A percentile compares a stretch with the other conserved stretches of the same genome.
Evolutionary conservation across 768 basidiomycete species (phyloP).

Genomic region (Hericium erinaceus): DNA sequence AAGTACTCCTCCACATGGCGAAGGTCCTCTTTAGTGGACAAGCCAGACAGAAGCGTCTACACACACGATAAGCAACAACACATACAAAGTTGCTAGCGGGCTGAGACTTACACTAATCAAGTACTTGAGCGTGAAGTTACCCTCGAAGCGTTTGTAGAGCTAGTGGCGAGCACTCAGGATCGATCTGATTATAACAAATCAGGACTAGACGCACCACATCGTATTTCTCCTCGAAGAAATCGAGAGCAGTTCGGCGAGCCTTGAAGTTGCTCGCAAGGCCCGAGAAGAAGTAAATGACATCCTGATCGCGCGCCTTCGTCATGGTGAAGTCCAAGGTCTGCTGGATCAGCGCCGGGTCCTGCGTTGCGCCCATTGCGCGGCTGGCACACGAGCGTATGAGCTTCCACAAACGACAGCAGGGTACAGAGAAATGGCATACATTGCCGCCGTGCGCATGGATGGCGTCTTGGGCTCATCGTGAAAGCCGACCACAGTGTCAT

Average conservation of each 20-base stretch:
- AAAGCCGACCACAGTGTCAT: slow-evolving; percentile 58
- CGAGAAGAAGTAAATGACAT: slow-evolving; percentile 54
- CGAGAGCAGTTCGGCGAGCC: slow-evolving; percentile 42
- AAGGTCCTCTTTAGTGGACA: slow-evolving; percentile 2
- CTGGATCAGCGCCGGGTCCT: slow-evolving; percentile 45
- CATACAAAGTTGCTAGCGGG: background rate
- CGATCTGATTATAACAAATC: background rate
- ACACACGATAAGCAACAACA: background rate
- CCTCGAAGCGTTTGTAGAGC: slow-evolving; percentile 8
- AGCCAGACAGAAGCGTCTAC: background rate
- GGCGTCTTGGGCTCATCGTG: slow-evolving; percentile 70
- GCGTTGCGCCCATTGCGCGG: slow-evolving; percentile 52
- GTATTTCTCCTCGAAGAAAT: slow-evolving; percentile 66
- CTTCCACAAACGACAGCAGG: background rate
- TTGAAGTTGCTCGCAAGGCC: slow-evolving; percentile 48
- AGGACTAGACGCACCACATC: slow-evolving; percentile 35
- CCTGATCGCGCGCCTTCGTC: slow-evolving; percentile 46
- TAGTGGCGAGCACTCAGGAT: no score
- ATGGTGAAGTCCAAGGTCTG: slow-evolving; percentile 56
- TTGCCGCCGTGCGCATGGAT: slow-evolving; percentile 58
- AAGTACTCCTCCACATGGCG: slow-evolving; percentile 11
- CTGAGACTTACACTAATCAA: background rate
- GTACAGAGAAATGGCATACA: slow-evolving; percentile 32
- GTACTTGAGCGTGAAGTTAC: background rate
- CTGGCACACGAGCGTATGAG: slow-evolving; percentile 26